Base-by-base conservation (phyloP, 2,329 filamentous ascomycete species). In the Exophiala calicioides region DNA sequence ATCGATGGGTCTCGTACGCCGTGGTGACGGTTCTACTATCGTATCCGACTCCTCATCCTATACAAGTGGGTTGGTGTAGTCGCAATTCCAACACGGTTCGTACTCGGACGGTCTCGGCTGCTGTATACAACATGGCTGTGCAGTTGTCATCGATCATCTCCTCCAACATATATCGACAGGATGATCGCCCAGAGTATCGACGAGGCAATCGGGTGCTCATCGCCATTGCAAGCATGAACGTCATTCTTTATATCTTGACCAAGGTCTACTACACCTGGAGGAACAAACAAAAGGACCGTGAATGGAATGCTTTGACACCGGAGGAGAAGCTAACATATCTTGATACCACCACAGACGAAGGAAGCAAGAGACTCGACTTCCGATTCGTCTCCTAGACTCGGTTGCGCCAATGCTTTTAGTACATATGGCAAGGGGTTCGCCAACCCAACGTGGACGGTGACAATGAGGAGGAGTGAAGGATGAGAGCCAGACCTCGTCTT, bases 191-290 rank as follows among this genome's bases (percentile, higher is more conserved):
- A 0, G 75, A 77, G 56, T 82, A 81, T 60, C 75, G 77, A 49
- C 71, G 60, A 3, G 80, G 80, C 8, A 83, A 83, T 64, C 76
- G 69, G 13, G 74, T 80, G 2, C 68, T 81, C 38, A 72, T 83
- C 13, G 74, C 68, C 1, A 68, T 83, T 36, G 65, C 74, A 2
- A 69, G 68, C 0, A 67, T 78, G 16, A 71, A 73, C n/a, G 56
- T 81, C 8, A 60, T 72, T 0, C 56, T 74, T 0, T 81, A 82
- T 34, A 19, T 81, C 23, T 66, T 63, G 2, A 61, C 66, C 9
- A 69, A 68, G 36, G 46, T 58, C 4, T 71, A 70, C 54, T 71
- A 70, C 43, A 57, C 66, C 3, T 63, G 62, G 58, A 63, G 65
- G 12, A 71, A 71, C 53, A 64, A 63, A 65, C 26, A 30, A 5